A percentile compares a stretch with the other conserved stretches of the same genome.
These are phyloP conservation scores for Poa pratensis DNA, from an alignment of 176 grass and related monocot species.

Conservation along the genomic window DNA sequence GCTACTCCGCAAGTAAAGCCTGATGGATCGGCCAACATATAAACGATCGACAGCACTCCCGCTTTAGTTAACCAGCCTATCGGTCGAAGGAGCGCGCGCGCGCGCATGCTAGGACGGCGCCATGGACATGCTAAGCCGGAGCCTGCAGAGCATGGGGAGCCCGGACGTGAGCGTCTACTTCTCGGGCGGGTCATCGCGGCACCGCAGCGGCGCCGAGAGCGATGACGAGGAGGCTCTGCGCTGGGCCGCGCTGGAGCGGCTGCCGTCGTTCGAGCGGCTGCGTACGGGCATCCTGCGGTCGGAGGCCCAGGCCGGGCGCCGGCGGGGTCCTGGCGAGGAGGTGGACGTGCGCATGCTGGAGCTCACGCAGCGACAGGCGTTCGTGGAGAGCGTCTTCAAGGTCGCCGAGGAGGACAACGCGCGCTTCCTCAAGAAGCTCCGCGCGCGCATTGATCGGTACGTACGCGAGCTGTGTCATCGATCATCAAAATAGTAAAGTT, in stretches of 20 bases:
- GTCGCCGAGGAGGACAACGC: conserved; percentile 84
- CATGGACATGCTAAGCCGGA: conserved; percentile 54
- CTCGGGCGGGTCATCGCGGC: conserved; percentile 48
- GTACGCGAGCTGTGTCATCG: neutral
- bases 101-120: conserved; percentile 11
- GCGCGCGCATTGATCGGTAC: conserved; percentile 64
- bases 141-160: conserved; percentile 53
- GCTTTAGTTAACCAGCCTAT: neutral
- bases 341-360: conserved; percentile 67
- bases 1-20: neutral
- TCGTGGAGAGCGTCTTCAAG: conserved; percentile 62
- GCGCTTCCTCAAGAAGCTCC: conserved; percentile 69
- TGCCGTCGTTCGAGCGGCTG: conserved; percentile 67
- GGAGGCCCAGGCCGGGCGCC: conserved; percentile 6
- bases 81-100: neutral
- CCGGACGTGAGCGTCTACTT: conserved; percentile 50
- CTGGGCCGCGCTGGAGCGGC: conserved; percentile 91
- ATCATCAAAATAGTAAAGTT: no score
- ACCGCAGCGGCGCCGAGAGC: conserved; percentile 45
- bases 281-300: conserved; percentile 51
- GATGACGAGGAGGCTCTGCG: conserved; percentile 90
- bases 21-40: neutral
- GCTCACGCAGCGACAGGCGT: conserved; percentile 55
- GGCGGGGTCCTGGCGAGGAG: conserved; percentile 35
- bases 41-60: no score